Evolutionary conservation across 106 monocot species (phyloP), one percentile per base, ranked within the genome.

Genomic region (Cymbidium sinense): DNA sequence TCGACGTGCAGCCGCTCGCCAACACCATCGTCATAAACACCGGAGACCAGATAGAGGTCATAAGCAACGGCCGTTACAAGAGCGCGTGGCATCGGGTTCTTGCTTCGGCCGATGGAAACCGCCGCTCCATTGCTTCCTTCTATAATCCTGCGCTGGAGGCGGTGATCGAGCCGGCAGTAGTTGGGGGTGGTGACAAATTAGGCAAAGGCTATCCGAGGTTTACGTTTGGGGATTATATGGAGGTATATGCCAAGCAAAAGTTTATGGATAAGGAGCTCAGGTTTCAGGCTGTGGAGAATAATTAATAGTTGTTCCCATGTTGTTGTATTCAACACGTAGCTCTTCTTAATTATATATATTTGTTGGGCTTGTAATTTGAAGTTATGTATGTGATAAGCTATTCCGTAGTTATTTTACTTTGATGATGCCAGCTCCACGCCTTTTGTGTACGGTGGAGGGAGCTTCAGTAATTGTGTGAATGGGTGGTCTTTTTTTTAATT

Each of bases 41-140:
- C 17, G 95, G 95, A 6, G 95, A 95, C 78, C 91, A 95, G 79
- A 84, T 95, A 4, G 95, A 95, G 81, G 95, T 87, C 5, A 54
- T 95, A 18, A 89, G 86, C 83, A 95, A 95, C 28, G 94, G 94
- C 10, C 79, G 82, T 64, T 93, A 89, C 84, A 86, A 82, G 78
- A 93, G 93, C 65, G 87, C 75, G 1, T 86, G 79, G 87, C 93
- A 93, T 86, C 85, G 93, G 9, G 87, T 89, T 11, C 77, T 87
- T 43, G 73, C 85, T 23, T 80, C 64, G 36, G 20, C 23, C 7
- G 69, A 85, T 55, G 89, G 86, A 39, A 89, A 87, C 75, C 89
- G 95, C 34, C 86, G 85, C 55, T 90, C 90, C 41, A 64, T 93
- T 25, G 93, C 93, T 2, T 93, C 90, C 1, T 90, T 93, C 83